A percentile compares a stretch with the other conserved stretches of the same genome.
Conservation (phyloP, 1,284 basidiomycete genomes). For the Sporisorium graminicola region DNA sequence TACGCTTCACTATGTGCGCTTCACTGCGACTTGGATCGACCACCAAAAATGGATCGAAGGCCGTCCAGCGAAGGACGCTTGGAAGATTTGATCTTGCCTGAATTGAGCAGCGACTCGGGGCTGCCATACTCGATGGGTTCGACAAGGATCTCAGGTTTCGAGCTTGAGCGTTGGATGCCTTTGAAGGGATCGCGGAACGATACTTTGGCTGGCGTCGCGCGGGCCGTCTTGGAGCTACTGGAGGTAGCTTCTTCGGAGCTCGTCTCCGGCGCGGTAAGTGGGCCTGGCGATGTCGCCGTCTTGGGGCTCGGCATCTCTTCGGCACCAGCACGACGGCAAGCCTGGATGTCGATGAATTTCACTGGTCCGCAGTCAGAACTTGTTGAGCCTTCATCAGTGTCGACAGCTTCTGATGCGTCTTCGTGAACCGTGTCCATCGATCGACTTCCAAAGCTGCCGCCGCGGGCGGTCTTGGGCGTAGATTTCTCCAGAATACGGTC, state of each 20-base stretch:
- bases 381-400: not conserved
- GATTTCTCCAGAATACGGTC: slow-evolving; percentile 12
- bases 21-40: slow-evolving; percentile 26
- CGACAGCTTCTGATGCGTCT: slow-evolving; percentile 15
- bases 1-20: too few species aligned
- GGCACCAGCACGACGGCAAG: slow-evolving; percentile 6
- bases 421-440: slow-evolving; percentile 32
- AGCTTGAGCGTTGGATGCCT: not conserved
- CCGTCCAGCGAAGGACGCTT: slow-evolving; percentile 29
- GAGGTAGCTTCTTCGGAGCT: not conserved
- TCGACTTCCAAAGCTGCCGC: slow-evolving; percentile 9
- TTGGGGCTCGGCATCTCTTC: slow-evolving; percentile 4
- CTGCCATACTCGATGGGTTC: slow-evolving; percentile 26
- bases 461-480: not conserved
- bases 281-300: slow-evolving; percentile 1
- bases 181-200: slow-evolving; percentile 35
- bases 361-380: slow-evolving; percentile 5
- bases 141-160: slow-evolving; percentile 13
- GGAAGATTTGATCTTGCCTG: slow-evolving; percentile 1
- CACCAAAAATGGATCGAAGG: slow-evolving; percentile 28
- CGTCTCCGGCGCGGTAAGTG: not conserved
- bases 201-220: slow-evolving; percentile 11
- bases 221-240: not conserved
- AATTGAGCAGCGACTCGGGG: slow-evolving; percentile 13
- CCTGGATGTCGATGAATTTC: slow-evolving; percentile 14